Percentiles rank a stretch among this genome's conserved stretches.
Evolutionary conservation across 495 filamentous ascomycete species (phyloP).

Genomic region (Penicillium robsamsonii): DNA sequence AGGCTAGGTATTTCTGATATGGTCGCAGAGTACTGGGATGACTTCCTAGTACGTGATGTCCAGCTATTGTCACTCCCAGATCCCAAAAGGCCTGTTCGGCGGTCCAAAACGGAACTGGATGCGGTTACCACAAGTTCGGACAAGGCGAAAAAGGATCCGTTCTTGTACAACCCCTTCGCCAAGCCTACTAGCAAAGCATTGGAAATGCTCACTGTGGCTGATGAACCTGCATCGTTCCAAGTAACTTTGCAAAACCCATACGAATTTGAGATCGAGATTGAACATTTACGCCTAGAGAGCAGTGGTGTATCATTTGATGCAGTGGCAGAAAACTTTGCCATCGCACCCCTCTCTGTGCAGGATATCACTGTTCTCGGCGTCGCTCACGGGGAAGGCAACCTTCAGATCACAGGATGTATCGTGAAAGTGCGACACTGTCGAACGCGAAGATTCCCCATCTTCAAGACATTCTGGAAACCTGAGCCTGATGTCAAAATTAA

Average conservation of each 20-base stretch:
- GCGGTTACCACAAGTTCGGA: slow-evolving; percentile 52
- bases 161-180: slow-evolving; percentile 88
- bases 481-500: slow-evolving; percentile 72
- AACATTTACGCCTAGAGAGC: slow-evolving; percentile 71
- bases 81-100: slow-evolving; percentile 62
- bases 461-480: slow-evolving; percentile 70
- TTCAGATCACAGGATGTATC: slow-evolving; percentile 74
- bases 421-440: slow-evolving; percentile 79
- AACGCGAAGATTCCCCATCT: slow-evolving; percentile 80
- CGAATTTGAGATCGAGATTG: slow-evolving; percentile 87
- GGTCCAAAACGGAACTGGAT: slow-evolving; percentile 68
- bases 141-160: slow-evolving; percentile 68
- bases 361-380: slow-evolving; percentile 69
- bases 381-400: slow-evolving; percentile 60
- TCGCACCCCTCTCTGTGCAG: slow-evolving; percentile 79
- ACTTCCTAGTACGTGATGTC: slow-evolving; percentile 84
- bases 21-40: slow-evolving; percentile 91
- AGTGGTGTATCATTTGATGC: slow-evolving; percentile 70
- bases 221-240: slow-evolving; percentile 71
- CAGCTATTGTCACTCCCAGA: slow-evolving; percentile 57
- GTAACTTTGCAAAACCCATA: slow-evolving; percentile 90
- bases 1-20: slow-evolving; percentile 67
- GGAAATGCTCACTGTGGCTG: slow-evolving; percentile 70
- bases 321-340: slow-evolving; percentile 58
- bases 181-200: slow-evolving; percentile 60